Conservation (phyloP, 2,329 filamentous ascomycete genomes). For the Plenodomus lindquistii region DNA sequence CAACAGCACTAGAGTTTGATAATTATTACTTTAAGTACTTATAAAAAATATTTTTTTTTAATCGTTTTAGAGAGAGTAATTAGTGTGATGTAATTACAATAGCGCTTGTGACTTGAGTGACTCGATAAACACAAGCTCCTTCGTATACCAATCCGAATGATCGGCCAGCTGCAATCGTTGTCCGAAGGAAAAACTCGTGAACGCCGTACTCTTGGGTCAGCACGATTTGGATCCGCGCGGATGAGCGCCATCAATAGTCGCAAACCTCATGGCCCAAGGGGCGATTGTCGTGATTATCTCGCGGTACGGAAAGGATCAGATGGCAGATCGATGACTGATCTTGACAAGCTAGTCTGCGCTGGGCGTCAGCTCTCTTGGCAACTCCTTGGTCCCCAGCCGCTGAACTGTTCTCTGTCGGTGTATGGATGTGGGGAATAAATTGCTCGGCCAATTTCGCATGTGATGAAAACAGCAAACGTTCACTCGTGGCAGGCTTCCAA, state of each 20-base stretch:
- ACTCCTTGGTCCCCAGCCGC: neutral
- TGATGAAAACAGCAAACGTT: neutral
- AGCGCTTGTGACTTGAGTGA: no score
- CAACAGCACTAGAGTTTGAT: no score
- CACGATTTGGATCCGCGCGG: neutral
- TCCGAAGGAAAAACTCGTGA: neutral
- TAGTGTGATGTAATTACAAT: no score
- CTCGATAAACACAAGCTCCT: no score
- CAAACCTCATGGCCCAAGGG: neutral
- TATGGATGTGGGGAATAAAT: neutral
- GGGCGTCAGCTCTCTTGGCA: neutral
- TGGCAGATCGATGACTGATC: neutral
- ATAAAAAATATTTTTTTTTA: no score
- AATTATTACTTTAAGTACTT: no score
- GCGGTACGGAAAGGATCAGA: neutral
- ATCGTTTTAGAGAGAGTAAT: no score
- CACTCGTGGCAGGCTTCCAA: neutral
- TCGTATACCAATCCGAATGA: neutral
- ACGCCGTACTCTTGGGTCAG: neutral
- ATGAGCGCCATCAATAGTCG: neutral
- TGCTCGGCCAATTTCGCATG: neutral
- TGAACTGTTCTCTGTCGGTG: neutral
- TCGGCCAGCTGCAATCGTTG: neutral
- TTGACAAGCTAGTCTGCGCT: neutral
- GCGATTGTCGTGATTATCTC: neutral